phyloP scores from a whole-genome alignment of 176 grass and related monocot genomes.

The Cenchrus americanus region DNA sequence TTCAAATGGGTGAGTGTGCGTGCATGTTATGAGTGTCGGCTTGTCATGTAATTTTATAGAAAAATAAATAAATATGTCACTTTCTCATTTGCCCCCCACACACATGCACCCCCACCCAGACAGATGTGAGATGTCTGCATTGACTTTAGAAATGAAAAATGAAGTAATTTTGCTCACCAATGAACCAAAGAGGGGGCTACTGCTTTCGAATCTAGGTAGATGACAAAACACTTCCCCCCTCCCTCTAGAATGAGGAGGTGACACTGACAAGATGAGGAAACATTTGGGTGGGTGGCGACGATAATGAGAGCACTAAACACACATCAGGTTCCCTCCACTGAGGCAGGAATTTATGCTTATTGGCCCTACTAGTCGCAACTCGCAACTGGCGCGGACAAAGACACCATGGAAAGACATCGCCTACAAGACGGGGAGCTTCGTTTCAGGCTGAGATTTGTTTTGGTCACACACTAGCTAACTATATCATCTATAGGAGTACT shows the following conservation, averaged over 20 bases:
- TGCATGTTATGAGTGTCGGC: too few relatives aligned
- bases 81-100: too few relatives aligned
- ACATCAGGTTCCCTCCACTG: constrained; percentile 17
- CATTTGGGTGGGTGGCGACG: constrained; percentile 14
- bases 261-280: background rate
- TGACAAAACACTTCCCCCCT: background rate
- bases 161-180: background rate
- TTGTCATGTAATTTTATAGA: too few relatives aligned
- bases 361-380: background rate
- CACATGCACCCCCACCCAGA: too few relatives aligned
- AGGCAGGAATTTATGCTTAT: constrained; percentile 13
- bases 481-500: too few relatives aligned
- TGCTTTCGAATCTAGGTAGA: background rate
- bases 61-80: too few relatives aligned
- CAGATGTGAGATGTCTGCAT: background rate
- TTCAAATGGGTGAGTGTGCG: too few relatives aligned
- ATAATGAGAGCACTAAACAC: constrained; percentile 15
- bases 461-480: too few relatives aligned
- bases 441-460: background rate
- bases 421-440: background rate
- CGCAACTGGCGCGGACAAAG: background rate
- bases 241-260: background rate
- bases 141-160: background rate
- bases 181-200: background rate
- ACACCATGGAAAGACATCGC: background rate